These are phyloP conservation scores for Xerocomus amazonicus DNA, from an alignment of 1,284 basidiomycete genomes.

Conservation along the genomic window DNA sequence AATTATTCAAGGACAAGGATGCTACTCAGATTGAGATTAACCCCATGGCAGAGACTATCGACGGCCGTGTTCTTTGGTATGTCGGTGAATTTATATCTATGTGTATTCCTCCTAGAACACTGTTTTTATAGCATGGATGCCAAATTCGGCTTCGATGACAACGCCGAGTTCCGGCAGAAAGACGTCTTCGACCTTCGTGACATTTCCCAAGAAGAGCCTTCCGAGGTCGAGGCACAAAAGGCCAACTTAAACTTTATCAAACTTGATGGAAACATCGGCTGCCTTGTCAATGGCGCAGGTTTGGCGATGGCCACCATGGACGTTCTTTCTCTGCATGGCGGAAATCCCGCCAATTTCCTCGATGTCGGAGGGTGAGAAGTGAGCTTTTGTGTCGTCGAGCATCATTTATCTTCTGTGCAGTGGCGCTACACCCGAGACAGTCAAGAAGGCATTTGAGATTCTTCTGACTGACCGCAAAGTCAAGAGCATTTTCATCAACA, in stretches of 20 bases:
- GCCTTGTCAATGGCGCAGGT: constrained; percentile 98
- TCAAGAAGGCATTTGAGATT: constrained; percentile 99
- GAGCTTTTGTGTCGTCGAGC: background rate
- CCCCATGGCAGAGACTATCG: constrained; percentile 92
- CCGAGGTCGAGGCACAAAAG: constrained; percentile 94
- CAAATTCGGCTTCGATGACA: constrained; percentile 99
- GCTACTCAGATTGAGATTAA: constrained; percentile 99
- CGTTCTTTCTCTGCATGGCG: constrained; percentile 91
- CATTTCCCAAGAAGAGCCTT: constrained; percentile 92
- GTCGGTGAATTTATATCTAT: constrained; percentile 22
- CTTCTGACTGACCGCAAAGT: constrained; percentile 88
- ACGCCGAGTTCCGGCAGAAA: constrained; percentile 96
- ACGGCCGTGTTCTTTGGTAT: constrained; percentile 92
- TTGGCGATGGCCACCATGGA: constrained; percentile 99
- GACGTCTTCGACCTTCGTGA: constrained; percentile 92
- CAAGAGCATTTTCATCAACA: constrained; percentile 99
- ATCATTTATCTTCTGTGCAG: constrained; percentile 38
- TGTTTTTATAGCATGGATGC: constrained; percentile 86
- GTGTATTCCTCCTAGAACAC: constrained; percentile 3
- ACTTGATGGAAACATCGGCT: constrained; percentile 96
- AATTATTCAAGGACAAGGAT: constrained; percentile 98
- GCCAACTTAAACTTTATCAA: constrained; percentile 99
- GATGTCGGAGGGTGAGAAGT: constrained; percentile 85
- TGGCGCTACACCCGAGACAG: constrained; percentile 96
- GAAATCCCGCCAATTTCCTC: constrained; percentile 97